These are phyloP conservation scores for Podospora appendiculata DNA, from an alignment of 495 filamentous ascomycete genomes.

Conservation along the genomic window DNA sequence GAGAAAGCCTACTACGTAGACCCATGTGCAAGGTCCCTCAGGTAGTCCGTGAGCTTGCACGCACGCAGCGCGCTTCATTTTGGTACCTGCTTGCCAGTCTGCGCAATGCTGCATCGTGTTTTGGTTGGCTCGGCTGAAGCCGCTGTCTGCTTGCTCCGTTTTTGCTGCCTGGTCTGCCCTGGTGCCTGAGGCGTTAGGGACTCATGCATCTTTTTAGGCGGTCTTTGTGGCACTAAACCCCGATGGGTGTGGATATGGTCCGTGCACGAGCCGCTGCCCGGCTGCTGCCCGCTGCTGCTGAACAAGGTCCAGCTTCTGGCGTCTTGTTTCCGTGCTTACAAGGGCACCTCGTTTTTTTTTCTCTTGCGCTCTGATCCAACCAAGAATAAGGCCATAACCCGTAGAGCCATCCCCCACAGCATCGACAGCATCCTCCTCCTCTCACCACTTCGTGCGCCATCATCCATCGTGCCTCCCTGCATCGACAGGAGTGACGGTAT, in stretches of 20 bases:
- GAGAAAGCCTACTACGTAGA: too few species aligned
- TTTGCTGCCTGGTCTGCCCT: neutral
- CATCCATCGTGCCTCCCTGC: slow-evolving; percentile 10
- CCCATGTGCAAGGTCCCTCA: too few species aligned
- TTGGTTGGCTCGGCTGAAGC: neutral
- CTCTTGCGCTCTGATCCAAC: slow-evolving; percentile 4
- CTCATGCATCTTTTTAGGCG: neutral
- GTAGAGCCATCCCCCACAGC: neutral
- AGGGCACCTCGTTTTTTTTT: slow-evolving; percentile 10
- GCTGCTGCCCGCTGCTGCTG: neutral
- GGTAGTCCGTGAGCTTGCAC: too few species aligned
- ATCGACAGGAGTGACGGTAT: slow-evolving; percentile 5
- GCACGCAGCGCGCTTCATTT: too few species aligned
- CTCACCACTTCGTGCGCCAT: slow-evolving; percentile 6
- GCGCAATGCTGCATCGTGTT: too few species aligned
- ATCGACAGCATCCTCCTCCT: slow-evolving; percentile 6
- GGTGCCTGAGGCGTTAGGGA: neutral
- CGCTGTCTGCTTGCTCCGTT: neutral
- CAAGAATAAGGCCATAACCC: slow-evolving; percentile 10
- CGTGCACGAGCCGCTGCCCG: neutral
- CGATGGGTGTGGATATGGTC: neutral
- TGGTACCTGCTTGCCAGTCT: too few species aligned
- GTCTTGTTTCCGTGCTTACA: slow-evolving; percentile 9
- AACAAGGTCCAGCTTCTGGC: neutral
- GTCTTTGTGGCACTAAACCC: neutral